Percentiles rank a stretch among this genome's conserved stretches.
These are phyloP conservation scores for Pachyrhizus erosus DNA, from an alignment of 306 rosid genomes.

Conservation along the genomic window DNA sequence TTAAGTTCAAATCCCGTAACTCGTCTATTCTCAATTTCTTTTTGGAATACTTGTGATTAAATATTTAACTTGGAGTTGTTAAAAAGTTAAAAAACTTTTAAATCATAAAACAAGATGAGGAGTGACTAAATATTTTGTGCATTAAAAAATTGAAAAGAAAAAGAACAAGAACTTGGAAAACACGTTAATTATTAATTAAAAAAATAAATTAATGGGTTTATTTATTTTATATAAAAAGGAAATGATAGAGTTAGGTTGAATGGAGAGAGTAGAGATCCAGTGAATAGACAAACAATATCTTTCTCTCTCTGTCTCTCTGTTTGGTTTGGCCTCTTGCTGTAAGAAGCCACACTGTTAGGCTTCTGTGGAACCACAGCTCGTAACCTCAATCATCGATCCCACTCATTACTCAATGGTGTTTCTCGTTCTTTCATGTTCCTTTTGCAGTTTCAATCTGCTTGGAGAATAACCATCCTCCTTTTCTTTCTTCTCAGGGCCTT, in stretches of 20 bases:
- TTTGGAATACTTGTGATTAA: no score
- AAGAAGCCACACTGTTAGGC: conserved; percentile 15
- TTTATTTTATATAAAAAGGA: not conserved
- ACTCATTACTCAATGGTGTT: no score
- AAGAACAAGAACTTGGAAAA: no score
- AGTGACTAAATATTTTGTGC: no score
- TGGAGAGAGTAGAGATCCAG: not conserved
- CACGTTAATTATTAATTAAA: no score
- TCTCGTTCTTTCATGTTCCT: conserved; percentile 39
- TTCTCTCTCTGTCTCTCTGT: conserved; percentile 43
- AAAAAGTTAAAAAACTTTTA: no score
- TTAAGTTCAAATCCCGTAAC: no score
- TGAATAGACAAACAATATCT: conserved; percentile 48
- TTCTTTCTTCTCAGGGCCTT: conserved; percentile 36
- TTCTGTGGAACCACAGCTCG: conserved; percentile 15
- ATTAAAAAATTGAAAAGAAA: no score
- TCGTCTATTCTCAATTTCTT: no score
- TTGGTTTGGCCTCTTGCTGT: conserved; percentile 44
- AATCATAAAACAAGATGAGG: no score
- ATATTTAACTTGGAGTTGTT: no score
- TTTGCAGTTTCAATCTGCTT: conserved; percentile 35
- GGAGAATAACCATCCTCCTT: not conserved
- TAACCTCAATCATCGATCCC: conserved; percentile 43
- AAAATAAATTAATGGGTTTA: no score
- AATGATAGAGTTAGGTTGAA: not conserved